These are phyloP conservation scores for Leucosporidium yakuticum DNA, from an alignment of 768 basidiomycete species.

Conservation along the genomic window DNA sequence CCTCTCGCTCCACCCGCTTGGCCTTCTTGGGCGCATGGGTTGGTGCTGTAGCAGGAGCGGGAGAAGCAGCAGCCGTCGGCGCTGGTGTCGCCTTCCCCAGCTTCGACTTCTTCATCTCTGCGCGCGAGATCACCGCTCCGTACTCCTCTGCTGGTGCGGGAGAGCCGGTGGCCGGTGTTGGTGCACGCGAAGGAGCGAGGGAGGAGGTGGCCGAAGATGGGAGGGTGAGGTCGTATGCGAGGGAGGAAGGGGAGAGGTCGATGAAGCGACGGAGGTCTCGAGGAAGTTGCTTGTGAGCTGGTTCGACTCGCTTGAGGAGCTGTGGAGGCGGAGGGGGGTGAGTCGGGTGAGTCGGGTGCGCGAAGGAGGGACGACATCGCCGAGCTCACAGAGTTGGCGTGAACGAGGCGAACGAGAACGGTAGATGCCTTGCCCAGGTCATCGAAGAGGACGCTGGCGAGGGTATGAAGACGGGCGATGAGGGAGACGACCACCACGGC, in stretches of 20 bases:
- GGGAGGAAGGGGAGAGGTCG: background rate
- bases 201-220: background rate
- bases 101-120: no score
- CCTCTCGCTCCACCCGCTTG: no score
- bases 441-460: conserved; percentile 11
- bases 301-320: background rate
- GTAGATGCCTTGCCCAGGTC: conserved; percentile 4
- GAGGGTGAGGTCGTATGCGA: background rate
- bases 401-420: conserved; percentile 11
- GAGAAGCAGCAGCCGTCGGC: no score
- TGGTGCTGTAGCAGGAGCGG: no score
- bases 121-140: no score
- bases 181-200: background rate
- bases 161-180: background rate
- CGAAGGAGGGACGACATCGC: background rate
- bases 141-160: no score
- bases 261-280: conserved; percentile 7
- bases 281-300: background rate
- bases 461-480: conserved; percentile 18
- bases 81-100: no score
- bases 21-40: no score
- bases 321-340: no score
- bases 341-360: no score
- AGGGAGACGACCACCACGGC: conserved; percentile 27
- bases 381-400: conserved; percentile 14